Evolutionary conservation across 331 rosid species (phyloP), one percentile per base, ranked within the genome.

Genomic region (Pyracantha coccinea): DNA sequence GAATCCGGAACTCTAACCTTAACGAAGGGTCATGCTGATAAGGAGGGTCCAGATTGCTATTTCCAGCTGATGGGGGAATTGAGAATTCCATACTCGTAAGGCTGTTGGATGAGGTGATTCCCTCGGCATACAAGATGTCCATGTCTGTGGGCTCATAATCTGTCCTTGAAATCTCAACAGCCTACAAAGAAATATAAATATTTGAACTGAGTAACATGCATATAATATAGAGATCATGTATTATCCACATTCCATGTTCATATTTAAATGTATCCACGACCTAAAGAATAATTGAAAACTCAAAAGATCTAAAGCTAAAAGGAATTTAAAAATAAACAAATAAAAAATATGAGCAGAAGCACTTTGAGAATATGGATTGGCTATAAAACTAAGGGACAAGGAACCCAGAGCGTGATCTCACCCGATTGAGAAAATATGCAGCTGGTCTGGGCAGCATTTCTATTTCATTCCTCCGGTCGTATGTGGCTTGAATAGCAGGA

Each of bases 61-160:
- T 90, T 38, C 67, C 68, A 19, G 65, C 41, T 72, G 79, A 73
- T 58, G 47, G 74, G 8, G 91, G 90, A 72, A 91, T 90, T 45
- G 83, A 84, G 81, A 92, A 92, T 71, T 92, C 96, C 84, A 92
- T 79, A 5, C 82, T 77, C 78, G 76, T 71, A 69, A 92, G 80
- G 75, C 89, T 78, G 53, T 90, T 90, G 75, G 88, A 88, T 53
- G 84, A 75, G 65, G 86, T 75, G n/a, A 95, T 83, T 68, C 99
- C 97, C 80, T 95, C 97, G 3, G 97, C 93, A 59, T 87, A 95
- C 85, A 92, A 74, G 73, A 95, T 89, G 79, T 95, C 99, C 69
- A 66, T 89, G 68, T 92, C 88, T 45, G 97, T 79, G 57, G 96
- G 97, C 76, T 87, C 82, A 29, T 87, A 95, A 60, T 92, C 90